Base-by-base conservation (phyloP, 371 early-diverging fungal species). In the Mortierella sp. region DNA sequence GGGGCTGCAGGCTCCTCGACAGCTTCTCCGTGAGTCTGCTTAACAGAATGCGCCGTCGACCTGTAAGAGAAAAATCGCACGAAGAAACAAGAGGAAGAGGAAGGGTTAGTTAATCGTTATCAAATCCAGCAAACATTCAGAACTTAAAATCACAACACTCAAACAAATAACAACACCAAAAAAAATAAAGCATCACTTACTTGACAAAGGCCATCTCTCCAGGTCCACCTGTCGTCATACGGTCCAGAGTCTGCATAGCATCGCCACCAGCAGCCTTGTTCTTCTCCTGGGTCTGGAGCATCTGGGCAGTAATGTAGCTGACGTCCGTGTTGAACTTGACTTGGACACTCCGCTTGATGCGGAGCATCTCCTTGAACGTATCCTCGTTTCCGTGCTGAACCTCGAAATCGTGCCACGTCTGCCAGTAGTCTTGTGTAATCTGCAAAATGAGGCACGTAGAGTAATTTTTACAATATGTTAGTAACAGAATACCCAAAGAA, bases 311-410 rank as follows among this genome's bases (percentile, higher is more conserved):
- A 61, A 89, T 88, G 69, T 86, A 90, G 71, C 86, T 88, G 79
- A 90, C 88, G 64, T 97, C 96, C 10, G 95, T 94, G 77, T 94
- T 95, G 89, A 89, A 95, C 67, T 93, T 91, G 43, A 96, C 95
- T 82, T 95, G 95, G 2, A 96, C 96, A 51, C 92, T 90, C n/a
- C 99, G 95, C 88, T 98, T 98, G 80, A 98, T 95, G 46, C 99
- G 92, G 57, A 99, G 90, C 98, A 98, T 98, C 82, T 99, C 99
- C 89, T 96, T 97, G 89, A 97, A 99, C 9, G 99, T 98, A 75
- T 98, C 98, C 88, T 99, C 99, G 87, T 97, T 98, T 69, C 99
- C 99, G 83, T 97, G 96, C 82, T 95, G 93, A 26, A 98, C 97
- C 90, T 99, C 99, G 88, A 99, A 99, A 74, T 96, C 96, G 75